These are phyloP conservation scores for Seminavis robusta DNA, from an alignment of 108 stramenopile species.

Conservation along the genomic window DNA sequence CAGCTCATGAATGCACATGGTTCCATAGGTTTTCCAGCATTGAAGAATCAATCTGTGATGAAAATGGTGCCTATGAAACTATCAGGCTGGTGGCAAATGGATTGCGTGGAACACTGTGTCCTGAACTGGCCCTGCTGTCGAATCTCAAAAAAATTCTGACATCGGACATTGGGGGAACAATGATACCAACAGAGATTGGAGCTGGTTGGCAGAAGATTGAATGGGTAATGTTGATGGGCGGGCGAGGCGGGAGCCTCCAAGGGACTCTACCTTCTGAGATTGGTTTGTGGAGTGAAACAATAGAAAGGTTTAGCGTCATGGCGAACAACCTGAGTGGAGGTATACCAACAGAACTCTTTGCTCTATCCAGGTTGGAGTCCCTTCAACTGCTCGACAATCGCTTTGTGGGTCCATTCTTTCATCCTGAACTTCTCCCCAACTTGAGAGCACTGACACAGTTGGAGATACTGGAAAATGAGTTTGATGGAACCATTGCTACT, in stretches of 20 bases:
- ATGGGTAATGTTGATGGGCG: too few relatives aligned
- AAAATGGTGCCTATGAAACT: too few relatives aligned
- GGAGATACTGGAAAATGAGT: conserved; percentile 15
- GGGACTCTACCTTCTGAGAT: too few relatives aligned
- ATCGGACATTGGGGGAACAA: conserved; percentile 22
- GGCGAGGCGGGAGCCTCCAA: too few relatives aligned
- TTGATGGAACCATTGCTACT: conserved; percentile 32
- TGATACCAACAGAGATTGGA: too few relatives aligned
- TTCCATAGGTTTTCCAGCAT: too few relatives aligned
- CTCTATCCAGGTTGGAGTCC: conserved; percentile 4
- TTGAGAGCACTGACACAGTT: too few relatives aligned
- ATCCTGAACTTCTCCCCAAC: neutral
- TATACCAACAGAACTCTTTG: conserved; percentile 26
- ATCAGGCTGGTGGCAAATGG: neutral
- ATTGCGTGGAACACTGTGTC: neutral
- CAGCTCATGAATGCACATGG: too few relatives aligned
- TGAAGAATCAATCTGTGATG: too few relatives aligned
- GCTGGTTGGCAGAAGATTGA: too few relatives aligned
- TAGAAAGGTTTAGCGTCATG: too few relatives aligned
- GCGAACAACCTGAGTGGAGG: conserved; percentile 38
- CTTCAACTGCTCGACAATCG: conserved; percentile 21
- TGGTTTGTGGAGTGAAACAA: too few relatives aligned
- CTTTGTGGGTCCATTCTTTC: conserved; percentile 1
- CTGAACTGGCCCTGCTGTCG: neutral
- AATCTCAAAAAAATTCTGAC: neutral